phyloP scores from a whole-genome alignment of 78 protist genomes.

The Cavenderia fasciculata region DNA sequence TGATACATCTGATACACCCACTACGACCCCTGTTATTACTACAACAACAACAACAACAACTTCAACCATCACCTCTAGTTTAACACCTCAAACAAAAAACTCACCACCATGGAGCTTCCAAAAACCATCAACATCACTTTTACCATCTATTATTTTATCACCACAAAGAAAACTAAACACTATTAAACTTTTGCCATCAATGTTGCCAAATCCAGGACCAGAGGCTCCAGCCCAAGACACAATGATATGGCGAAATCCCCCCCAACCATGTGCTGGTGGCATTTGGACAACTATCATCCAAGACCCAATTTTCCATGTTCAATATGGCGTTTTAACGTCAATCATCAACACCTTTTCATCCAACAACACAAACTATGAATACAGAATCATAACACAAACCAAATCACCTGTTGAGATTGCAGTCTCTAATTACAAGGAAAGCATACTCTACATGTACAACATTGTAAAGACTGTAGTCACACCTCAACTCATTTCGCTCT shows the following conservation, averaged over 20 bases:
- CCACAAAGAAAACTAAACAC: slow-evolving; percentile 47
- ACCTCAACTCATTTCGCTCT: slow-evolving; percentile 51
- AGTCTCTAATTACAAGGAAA: slow-evolving; percentile 31
- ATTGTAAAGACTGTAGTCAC: slow-evolving; percentile 31
- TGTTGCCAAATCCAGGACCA: slow-evolving; percentile 33
- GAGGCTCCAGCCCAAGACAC: slow-evolving; percentile 23
- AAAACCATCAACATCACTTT: not conserved
- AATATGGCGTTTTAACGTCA: slow-evolving; percentile 37
- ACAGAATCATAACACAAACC: slow-evolving; percentile 28
- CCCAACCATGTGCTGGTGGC: not conserved
- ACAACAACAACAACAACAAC: not conserved
- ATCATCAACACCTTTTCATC: slow-evolving; percentile 17
- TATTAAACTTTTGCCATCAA: slow-evolving; percentile 21
- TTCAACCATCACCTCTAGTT: slow-evolving; percentile 2
- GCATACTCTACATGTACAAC: slow-evolving; percentile 49
- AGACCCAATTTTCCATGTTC: slow-evolving; percentile 49
- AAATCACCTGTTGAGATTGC: slow-evolving; percentile 33
- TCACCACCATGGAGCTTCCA: slow-evolving; percentile 15
- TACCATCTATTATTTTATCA: slow-evolving; percentile 26
- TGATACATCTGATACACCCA: no score
- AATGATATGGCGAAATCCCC: slow-evolving; percentile 53
- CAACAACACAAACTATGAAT: slow-evolving; percentile 5
- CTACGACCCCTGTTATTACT: not conserved
- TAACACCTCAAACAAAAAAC: not conserved
- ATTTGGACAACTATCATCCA: slow-evolving; percentile 41